Evolutionary conservation across 23 red algal genomes (phyloP), one percentile per base, ranked within the genome.

Genomic region (Chondrus crispus): DNA sequence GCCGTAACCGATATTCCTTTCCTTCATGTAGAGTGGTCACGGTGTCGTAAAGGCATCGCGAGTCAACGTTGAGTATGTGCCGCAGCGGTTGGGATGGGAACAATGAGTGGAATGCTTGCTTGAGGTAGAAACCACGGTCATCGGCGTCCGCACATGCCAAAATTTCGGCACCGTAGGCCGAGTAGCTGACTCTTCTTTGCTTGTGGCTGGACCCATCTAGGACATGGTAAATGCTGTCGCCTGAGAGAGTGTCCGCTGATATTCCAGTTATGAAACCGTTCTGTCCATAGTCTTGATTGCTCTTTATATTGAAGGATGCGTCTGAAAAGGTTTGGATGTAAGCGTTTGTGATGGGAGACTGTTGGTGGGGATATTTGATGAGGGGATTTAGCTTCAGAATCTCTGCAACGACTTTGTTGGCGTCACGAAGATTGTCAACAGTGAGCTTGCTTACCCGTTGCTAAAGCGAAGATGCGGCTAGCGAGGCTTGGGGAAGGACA

Each of bases 141-240:
- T 77, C 22, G 24, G 71, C 71, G 26, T 1, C 71, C 44, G 71
- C 24, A 10, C 71, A 46, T 10, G 44, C 13, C 38, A 77, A 37
- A 35, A 77, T 42, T 48, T 77, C 11, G 9, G 71, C 1, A 46
- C 71, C 22, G 19, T 77, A 77, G 0, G 71, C 32, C 43, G 71
- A 77, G 38, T 77, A 77, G 38, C 9, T 77, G 26, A 77, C 71
- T 48, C 44, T 42, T 9, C 71, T 77, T 37, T 77, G 71, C 71
- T 77, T 77, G 22, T 38, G 10, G 43, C 11, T 77, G 9, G 37
- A 35, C 71, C 11, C 32, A 37, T 77, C 44, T 26, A 48, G 32
- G 26, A 77, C 24, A 72, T 77, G 71, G 44, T 46, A 77, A 77
- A 77, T 48, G 29, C 9, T 20, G 24, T 7, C 7, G n/a, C 19